Percentiles rank a stretch among this genome's conserved stretches.
Evolutionary conservation across 352 stramenopile genomes (phyloP).

Genomic region (Globisporangium camurandrum): DNA sequence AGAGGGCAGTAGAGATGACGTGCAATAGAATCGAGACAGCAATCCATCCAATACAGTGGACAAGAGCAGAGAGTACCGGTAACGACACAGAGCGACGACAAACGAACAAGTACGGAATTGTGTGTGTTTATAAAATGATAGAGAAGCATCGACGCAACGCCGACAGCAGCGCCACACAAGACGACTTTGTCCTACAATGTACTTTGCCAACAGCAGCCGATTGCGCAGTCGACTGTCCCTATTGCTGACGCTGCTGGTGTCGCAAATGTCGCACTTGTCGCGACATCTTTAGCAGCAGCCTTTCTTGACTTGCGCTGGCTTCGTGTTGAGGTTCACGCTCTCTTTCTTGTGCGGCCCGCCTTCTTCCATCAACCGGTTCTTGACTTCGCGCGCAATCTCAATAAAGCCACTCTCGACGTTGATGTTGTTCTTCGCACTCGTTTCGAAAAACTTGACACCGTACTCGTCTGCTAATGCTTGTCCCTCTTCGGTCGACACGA

Average conservation of each 20-base stretch:
- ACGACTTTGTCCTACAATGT: too few species aligned
- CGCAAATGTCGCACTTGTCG: background rate
- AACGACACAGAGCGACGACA: too few species aligned
- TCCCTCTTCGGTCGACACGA: conserved; percentile 92
- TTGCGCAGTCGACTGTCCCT: too few species aligned
- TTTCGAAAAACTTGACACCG: conserved; percentile 94
- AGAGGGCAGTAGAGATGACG: too few species aligned
- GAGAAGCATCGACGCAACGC: background rate
- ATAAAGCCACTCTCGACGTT: conserved; percentile 91
- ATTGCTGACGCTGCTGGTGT: background rate
- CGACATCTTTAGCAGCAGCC: conserved; percentile 62
- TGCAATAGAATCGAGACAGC: too few species aligned
- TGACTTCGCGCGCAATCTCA: conserved; percentile 84
- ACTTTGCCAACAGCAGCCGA: too few species aligned
- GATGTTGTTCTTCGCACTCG: conserved; percentile 94
- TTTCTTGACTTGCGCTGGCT: conserved; percentile 71
- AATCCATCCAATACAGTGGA: too few species aligned
- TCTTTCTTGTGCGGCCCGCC: conserved; percentile 83
- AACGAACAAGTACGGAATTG: background rate
- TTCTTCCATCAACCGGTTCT: conserved; percentile 87
- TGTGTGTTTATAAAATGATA: background rate
- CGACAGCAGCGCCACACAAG: too few species aligned
- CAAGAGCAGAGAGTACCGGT: too few species aligned
- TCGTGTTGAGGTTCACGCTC: conserved; percentile 73
- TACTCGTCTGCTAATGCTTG: conserved; percentile 93